These are phyloP conservation scores for Mrakia frigida DNA, from an alignment of 768 basidiomycete species.

Conservation along the genomic window DNA sequence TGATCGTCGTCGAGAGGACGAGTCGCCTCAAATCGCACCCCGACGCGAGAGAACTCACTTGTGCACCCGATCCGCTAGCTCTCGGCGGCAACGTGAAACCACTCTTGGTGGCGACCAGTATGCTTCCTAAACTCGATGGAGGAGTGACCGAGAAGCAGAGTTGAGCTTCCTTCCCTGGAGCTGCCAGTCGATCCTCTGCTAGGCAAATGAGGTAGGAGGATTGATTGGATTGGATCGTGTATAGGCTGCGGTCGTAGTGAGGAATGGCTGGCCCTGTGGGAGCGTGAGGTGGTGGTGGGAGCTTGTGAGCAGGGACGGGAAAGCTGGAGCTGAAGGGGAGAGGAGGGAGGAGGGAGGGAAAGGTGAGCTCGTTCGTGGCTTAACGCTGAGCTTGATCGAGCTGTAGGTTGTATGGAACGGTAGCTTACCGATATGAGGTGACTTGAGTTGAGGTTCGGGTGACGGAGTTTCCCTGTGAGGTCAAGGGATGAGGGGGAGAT, in stretches of 20 bases:
- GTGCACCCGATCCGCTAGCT: background rate
- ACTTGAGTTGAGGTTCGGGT: background rate
- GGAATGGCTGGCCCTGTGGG: background rate
- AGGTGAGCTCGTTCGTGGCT: background rate
- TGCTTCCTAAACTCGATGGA: background rate
- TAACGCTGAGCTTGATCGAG: background rate
- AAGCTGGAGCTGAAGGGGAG: background rate
- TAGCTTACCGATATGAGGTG: background rate
- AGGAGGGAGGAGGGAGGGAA: background rate
- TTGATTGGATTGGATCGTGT: background rate
- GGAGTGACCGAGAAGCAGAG: conserved; percentile 1
- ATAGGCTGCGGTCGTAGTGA: background rate
- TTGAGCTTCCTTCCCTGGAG: background rate
- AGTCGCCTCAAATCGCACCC: too few relatives aligned
- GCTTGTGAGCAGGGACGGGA: conserved; percentile 1
- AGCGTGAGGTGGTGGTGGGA: background rate
- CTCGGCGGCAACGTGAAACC: background rate
- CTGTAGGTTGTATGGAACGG: background rate
- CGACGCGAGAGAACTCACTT: too few relatives aligned
- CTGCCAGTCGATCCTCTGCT: background rate
- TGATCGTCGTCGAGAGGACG: too few relatives aligned
- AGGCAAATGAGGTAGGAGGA: background rate
- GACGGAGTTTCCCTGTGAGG: background rate
- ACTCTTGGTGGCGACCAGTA: background rate
- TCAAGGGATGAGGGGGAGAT: background rate